Base-by-base conservation (phyloP, 345 rosid genomes). In the Aquilaria sinensis region DNA sequence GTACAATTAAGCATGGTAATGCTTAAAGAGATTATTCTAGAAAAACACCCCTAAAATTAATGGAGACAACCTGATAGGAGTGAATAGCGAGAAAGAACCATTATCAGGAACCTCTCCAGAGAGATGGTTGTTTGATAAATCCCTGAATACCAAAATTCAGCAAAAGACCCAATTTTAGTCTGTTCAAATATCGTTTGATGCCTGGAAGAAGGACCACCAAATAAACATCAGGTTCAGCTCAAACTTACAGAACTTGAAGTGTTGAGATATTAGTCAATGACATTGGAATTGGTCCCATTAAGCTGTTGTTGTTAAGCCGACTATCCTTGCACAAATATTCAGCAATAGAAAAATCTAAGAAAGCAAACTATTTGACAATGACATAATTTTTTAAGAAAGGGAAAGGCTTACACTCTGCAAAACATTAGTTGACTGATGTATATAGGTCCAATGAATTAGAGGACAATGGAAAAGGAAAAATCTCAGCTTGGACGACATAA, bases 291-390 rank as follows among this genome's bases (percentile, higher is more conserved):
- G 79, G 81, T 50, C 99, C 97, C 0, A 67, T 67, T 76, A 94
- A 78, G 70, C 79, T 90, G 79, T 94, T 94, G 85, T 94, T 94
- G 78, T 94, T 94, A 51, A 94, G 95, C 82, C 99, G 95, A 50
- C 99, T 94, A 75, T 74, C 83, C 82, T 86, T 79, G 59, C 95
- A 87, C 67, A 53, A 73, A 47, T 6, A 31, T 66, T 33, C 51
- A 57, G 43, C 8, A 43, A 58, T 30, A 50, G 49, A 10, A 66
- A 56, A 57, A 11, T 16, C 51, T 57, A 66, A 56, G 56, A 57
- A 48, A 2, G 43, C 43, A 37, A 37, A 5, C 5, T 37, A 9
- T 37, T 37, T 37, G 43, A 37, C 2, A 37, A 2, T 23, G 7
- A 37, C 43, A 37, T 37, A 37, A 37, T 37, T 37, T 37, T 37